These are phyloP conservation scores for Clarireedia hainanense DNA, from an alignment of 2,329 filamentous ascomycete genomes.

Conservation along the genomic window DNA sequence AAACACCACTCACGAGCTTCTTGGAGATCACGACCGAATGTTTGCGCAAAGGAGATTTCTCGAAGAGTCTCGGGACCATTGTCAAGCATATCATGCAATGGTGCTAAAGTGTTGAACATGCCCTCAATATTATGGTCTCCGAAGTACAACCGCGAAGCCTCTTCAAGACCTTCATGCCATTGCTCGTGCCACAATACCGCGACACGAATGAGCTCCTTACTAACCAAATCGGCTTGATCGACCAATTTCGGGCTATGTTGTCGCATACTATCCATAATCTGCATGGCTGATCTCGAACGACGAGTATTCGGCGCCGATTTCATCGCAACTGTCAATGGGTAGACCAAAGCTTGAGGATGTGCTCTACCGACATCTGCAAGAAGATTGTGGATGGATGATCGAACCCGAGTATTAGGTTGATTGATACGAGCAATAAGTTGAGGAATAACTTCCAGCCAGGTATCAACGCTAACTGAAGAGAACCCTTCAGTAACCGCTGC, in stretches of 20 bases:
- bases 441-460: conserved; percentile 96
- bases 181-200: conserved; percentile 98
- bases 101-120: conserved; percentile 88
- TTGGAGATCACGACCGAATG: conserved; percentile 88
- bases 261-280: conserved; percentile 98
- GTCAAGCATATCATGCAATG: conserved; percentile 85
- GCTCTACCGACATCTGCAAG: conserved; percentile 87
- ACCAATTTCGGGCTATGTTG: conserved; percentile 89
- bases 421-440: conserved; percentile 97
- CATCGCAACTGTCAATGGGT: conserved; percentile 94
- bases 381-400: conserved; percentile 85
- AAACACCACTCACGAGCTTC: conserved; percentile 96
- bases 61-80: conserved; percentile 85
- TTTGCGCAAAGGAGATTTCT: conserved; percentile 95
- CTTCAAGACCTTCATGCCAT: conserved; percentile 96
- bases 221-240: conserved; percentile 90
- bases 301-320: conserved; percentile 79
- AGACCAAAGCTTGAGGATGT: conserved; percentile 93
- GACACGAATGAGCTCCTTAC: conserved; percentile 92
- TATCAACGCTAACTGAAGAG: conserved; percentile 86
- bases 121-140: conserved; percentile 95
- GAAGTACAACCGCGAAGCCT: conserved; percentile 94
- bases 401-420: conserved; percentile 82
- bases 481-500: conserved; percentile 84
- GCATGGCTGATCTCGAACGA: conserved; percentile 77